Percentiles rank a stretch among this genome's conserved stretches.
phyloP scores from a whole-genome alignment of 768 basidiomycete genomes.

The Grammothele lineata region DNA sequence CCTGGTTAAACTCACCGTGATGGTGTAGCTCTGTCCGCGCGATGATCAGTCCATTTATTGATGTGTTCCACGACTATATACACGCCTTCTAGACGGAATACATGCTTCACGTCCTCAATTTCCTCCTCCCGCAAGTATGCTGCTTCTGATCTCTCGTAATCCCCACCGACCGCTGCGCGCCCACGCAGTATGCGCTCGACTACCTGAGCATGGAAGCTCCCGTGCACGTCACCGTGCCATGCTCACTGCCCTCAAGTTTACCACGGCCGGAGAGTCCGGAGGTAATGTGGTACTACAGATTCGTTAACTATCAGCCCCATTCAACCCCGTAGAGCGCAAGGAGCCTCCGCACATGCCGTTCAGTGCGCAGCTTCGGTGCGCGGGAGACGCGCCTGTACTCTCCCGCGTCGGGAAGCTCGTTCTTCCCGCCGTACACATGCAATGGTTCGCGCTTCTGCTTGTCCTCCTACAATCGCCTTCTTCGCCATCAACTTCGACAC shows the following conservation, averaged over 20 bases:
- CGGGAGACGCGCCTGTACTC: constrained; percentile 14
- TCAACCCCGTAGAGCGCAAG: constrained; percentile 39
- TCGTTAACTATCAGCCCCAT: constrained; percentile 41
- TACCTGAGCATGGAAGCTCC: constrained; percentile 32
- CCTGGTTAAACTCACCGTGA: not conserved
- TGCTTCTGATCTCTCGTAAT: constrained; percentile 53
- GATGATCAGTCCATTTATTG: constrained; percentile 8
- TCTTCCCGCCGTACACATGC: constrained; percentile 54
- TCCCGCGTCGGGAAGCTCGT: constrained; percentile 46
- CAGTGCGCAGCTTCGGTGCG: constrained; percentile 10
- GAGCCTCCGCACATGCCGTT: constrained; percentile 26
- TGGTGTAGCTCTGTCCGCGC: constrained; percentile 5
- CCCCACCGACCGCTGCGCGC: constrained; percentile 52
- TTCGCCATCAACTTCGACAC: not conserved
- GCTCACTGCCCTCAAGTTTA: constrained; percentile 20
- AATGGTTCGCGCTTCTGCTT: constrained; percentile 42
- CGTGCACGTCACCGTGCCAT: constrained; percentile 24
- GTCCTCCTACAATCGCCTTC: constrained; percentile 5
- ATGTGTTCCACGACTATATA: constrained; percentile 10
- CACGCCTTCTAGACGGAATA: constrained; percentile 15
- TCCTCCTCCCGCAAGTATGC: constrained; percentile 45
- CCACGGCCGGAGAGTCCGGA: constrained; percentile 43
- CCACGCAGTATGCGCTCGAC: constrained; percentile 49
- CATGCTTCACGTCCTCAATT: constrained; percentile 41
- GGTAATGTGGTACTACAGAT: constrained; percentile 60